Conservation (phyloP, 495 filamentous ascomycete genomes). For the Penicillium arizonense region DNA sequence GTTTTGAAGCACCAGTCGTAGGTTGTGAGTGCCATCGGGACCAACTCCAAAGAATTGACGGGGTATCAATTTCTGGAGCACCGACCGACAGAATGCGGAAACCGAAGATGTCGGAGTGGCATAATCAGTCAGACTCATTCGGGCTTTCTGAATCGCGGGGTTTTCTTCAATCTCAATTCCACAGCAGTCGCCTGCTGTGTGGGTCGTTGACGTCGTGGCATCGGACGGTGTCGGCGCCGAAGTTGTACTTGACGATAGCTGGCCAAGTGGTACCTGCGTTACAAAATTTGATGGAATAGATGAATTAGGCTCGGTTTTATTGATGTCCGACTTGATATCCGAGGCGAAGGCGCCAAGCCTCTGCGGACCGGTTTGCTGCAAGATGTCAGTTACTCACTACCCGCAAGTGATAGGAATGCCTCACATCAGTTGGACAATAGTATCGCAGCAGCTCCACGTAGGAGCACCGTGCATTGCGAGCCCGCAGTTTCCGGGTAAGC, state of each 20-base stretch:
- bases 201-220: neutral
- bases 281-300: slow-evolving; percentile 24
- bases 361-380: slow-evolving; percentile 31
- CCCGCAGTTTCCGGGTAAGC: slow-evolving; percentile 67
- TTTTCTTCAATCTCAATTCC: neutral
- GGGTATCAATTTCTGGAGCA: slow-evolving; percentile 73
- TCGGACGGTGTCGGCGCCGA: neutral
- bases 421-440: slow-evolving; percentile 68
- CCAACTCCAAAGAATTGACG: slow-evolving; percentile 69
- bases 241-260: neutral
- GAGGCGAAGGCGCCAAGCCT: slow-evolving; percentile 22
- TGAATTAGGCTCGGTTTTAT: slow-evolving; percentile 5
- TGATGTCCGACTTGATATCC: slow-evolving; percentile 4
- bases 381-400: slow-evolving; percentile 6
- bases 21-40: slow-evolving; percentile 54
- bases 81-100: slow-evolving; percentile 85
- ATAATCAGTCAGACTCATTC: slow-evolving; percentile 59
- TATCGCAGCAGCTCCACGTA: slow-evolving; percentile 74
- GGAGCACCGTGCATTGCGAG: slow-evolving; percentile 67
- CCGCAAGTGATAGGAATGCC: slow-evolving; percentile 9
- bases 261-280: slow-evolving; percentile 26
- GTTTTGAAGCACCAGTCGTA: slow-evolving; percentile 55
- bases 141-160: slow-evolving; percentile 5
- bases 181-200: neutral
- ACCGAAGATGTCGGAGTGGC: slow-evolving; percentile 69